These are phyloP conservation scores for Lanmaoa rubissima DNA, from an alignment of 768 basidiomycete species.

Conservation along the genomic window DNA sequence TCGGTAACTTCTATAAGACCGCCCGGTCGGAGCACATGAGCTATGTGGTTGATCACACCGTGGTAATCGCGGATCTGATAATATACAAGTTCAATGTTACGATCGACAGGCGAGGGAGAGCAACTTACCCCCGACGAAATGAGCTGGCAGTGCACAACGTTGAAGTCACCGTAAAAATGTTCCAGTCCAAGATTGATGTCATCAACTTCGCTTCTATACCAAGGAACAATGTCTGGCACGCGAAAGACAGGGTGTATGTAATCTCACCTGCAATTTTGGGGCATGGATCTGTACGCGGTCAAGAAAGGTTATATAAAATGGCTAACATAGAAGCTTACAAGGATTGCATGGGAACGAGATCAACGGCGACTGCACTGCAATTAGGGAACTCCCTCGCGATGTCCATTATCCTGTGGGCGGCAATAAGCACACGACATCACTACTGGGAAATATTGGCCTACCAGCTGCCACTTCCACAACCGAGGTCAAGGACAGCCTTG, in stretches of 20 bases:
- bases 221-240: constrained; percentile 3
- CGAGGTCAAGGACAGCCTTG: constrained; percentile 70
- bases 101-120: constrained; percentile 4
- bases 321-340: constrained; percentile 42
- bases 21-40: constrained; percentile 63
- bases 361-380: constrained; percentile 68
- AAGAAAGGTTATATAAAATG: constrained; percentile 15
- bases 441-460: constrained; percentile 28
- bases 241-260: constrained; percentile 4
- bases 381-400: constrained; percentile 71
- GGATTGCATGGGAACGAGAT: constrained; percentile 78
- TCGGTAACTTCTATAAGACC: constrained; percentile 68
- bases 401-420: constrained; percentile 63
- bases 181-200: constrained; percentile 83
- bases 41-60: constrained; percentile 62
- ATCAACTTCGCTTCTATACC: constrained; percentile 71
- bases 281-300: constrained; percentile 52
- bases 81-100: constrained; percentile 15
- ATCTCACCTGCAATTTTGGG: constrained; percentile 63
- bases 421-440: constrained; percentile 7
- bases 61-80: constrained; percentile 67
- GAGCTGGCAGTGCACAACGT: constrained; percentile 71
- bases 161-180: constrained; percentile 77
- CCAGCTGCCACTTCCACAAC: constrained; percentile 81
- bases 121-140: constrained; percentile 70